These are phyloP conservation scores for Borovskyia barvae DNA, from an alignment of 208 protist genomes.

Conservation along the genomic window DNA sequence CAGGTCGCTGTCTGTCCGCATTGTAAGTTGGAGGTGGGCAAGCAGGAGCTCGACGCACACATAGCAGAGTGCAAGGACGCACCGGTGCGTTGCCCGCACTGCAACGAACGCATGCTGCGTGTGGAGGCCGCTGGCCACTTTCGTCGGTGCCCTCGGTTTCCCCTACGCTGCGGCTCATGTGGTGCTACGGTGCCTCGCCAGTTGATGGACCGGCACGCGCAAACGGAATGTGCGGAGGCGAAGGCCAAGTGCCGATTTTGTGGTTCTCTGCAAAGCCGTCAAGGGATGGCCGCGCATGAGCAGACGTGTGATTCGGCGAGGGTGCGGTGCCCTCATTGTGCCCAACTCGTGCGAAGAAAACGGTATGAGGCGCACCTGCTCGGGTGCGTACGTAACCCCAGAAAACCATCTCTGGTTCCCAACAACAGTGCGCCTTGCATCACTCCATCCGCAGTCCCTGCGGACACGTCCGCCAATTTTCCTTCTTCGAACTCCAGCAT, in stretches of 20 bases:
- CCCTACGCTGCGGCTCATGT: slow-evolving; percentile 62
- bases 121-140: slow-evolving; percentile 47
- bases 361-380: slow-evolving; percentile 38
- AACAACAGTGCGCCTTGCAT: slow-evolving; percentile 11
- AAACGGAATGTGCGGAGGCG: slow-evolving; percentile 46
- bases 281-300: slow-evolving; percentile 55
- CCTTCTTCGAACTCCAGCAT: slow-evolving; percentile 8
- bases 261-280: slow-evolving; percentile 32
- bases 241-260: slow-evolving; percentile 80
- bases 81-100: slow-evolving; percentile 64
- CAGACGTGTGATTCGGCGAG: slow-evolving; percentile 61
- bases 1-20: slow-evolving; percentile 58
- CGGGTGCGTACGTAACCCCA: slow-evolving; percentile 53
- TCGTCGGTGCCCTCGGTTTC: slow-evolving; percentile 49
- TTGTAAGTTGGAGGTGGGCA: slow-evolving; percentile 68
- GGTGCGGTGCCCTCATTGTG: slow-evolving; percentile 54
- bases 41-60: slow-evolving; percentile 65
- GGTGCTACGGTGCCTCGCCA: slow-evolving; percentile 46
- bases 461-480: slow-evolving; percentile 5
- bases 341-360: slow-evolving; percentile 52
- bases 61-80: slow-evolving; percentile 66
- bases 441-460: neutral
- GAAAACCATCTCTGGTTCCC: no score
- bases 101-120: slow-evolving; percentile 66
- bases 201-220: slow-evolving; percentile 54